Base-by-base conservation (phyloP, 1,139 yeast genomes). In the Pichia sp. region DNA sequence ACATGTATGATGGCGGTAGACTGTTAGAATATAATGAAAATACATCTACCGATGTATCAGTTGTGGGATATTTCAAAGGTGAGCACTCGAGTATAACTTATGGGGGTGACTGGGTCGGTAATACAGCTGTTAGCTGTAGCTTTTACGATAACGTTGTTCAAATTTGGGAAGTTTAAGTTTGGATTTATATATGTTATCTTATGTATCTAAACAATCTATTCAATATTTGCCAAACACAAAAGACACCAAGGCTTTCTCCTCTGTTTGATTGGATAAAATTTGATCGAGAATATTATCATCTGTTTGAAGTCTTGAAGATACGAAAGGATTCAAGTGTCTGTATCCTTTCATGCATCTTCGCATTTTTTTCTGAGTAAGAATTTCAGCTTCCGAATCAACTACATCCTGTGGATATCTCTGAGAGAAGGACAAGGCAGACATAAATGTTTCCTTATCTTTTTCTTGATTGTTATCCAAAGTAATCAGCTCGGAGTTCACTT, bases 1-100 rank as follows among this genome's bases (percentile, higher is more conserved):
- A 96, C 56, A 91, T 91, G 97, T 89, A 91, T 54, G 91, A 86
- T 52, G 98, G 98, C 12, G 96, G 95, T 1, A 68, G 89, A 43
- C 66, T 88, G 2, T 61, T 84, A 1, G 58, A 59, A 25, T 60
- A 66, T 5, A 47, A 45, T 15, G 55, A 49, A n/a, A 31, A 31
- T 7, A 51, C 53, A 1, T 60, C 58, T n/a, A 62, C 61, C 19
- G 56, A 58, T n/a, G 69, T 73, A 11, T 61, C 64, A 10, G 74
- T 81, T 1, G 54, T 59, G 4, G 61, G 67, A 20, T 72, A 70
- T 46, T 74, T 79, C 56, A 81, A 79, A 48, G 73, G 72, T 23
- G 84, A 82, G 20, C 97, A 91, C 58, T 80, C 78, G 36, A 85
- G 96, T 50, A 91, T 91, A 86, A 88, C 91, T 40, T 91, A 91